Evolutionary conservation across 2,329 filamentous ascomycete genomes (phyloP).

Genomic region (Neopestalotiopsis sp.): DNA sequence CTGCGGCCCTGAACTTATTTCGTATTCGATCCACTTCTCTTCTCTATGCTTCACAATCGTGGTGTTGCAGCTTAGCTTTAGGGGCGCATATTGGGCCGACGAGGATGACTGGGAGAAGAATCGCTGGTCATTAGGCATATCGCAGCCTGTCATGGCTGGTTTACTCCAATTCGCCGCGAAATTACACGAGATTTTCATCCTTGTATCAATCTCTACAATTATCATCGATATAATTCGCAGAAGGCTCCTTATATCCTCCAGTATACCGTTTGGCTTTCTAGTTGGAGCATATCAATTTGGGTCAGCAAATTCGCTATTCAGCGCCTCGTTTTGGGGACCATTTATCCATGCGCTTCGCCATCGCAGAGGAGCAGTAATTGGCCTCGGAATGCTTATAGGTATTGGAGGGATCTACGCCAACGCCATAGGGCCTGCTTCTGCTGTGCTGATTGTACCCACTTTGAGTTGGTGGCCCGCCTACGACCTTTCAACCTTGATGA

Average conservation of each 20-base stretch:
- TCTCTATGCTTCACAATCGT: not conserved
- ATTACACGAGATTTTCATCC: conserved; percentile 6
- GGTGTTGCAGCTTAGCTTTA: conserved; percentile 10
- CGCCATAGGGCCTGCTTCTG: conserved; percentile 10
- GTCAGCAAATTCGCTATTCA: conserved; percentile 9
- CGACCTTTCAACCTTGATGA: not conserved
- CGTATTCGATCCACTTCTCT: conserved; percentile 1
- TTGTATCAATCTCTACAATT: not conserved
- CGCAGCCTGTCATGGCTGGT: not conserved
- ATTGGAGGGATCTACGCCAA: conserved; percentile 12
- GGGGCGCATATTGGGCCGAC: conserved; percentile 10
- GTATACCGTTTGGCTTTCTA: conserved; percentile 6
- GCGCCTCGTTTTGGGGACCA: not conserved
- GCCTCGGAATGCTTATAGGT: not conserved
- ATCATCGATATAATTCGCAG: conserved; percentile 5
- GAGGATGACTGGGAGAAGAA: not conserved
- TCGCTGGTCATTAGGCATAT: not conserved
- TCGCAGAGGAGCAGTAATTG: too few relatives aligned
- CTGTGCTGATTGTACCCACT: not conserved
- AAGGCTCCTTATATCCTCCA: not conserved
- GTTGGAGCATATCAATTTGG: conserved; percentile 9
- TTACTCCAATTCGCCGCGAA: conserved; percentile 15
- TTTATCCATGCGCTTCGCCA: too few relatives aligned
- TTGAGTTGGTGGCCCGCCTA: conserved; percentile 10
- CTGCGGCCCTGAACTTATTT: not conserved